A percentile compares a stretch with the other conserved stretches of the same genome.
Evolutionary conservation across 768 basidiomycete species (phyloP).

Genomic region (Rhizopogon vesiculosus): DNA sequence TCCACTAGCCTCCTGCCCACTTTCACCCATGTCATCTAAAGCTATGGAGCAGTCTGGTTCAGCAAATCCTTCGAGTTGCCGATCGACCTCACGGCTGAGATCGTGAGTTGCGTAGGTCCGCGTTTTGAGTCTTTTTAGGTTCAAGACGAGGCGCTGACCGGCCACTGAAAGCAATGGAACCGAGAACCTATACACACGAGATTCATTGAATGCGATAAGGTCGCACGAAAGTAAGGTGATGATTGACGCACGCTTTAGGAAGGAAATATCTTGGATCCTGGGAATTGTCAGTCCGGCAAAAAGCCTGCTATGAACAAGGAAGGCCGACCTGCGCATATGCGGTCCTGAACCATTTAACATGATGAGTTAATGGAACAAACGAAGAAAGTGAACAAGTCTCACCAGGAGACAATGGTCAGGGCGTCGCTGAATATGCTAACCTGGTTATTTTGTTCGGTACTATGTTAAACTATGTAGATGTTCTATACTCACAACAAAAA

Average conservation of each 20-base stretch:
- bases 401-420: conserved; percentile 2
- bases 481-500: conserved; percentile 1
- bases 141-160: conserved; percentile 21
- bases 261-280: conserved; percentile 2
- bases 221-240: background rate
- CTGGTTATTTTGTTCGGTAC: background rate
- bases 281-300: background rate
- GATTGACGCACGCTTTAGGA: background rate
- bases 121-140: conserved; percentile 8
- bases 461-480: no score
- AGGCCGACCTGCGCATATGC: background rate
- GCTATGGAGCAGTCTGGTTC: background rate
- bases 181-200: background rate
- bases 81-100: conserved; percentile 12
- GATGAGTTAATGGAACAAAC: background rate
- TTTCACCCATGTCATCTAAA: background rate
- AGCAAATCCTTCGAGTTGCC: conserved; percentile 8
- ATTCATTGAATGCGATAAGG: background rate
- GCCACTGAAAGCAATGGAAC: conserved; percentile 12
- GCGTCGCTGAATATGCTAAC: conserved; percentile 1
- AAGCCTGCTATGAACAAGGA: background rate
- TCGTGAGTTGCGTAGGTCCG: conserved; percentile 5
- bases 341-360: background rate
- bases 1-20: background rate
- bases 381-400: background rate